Evolutionary conservation across 768 basidiomycete species (phyloP).

Genomic region (Boletales sp.): DNA sequence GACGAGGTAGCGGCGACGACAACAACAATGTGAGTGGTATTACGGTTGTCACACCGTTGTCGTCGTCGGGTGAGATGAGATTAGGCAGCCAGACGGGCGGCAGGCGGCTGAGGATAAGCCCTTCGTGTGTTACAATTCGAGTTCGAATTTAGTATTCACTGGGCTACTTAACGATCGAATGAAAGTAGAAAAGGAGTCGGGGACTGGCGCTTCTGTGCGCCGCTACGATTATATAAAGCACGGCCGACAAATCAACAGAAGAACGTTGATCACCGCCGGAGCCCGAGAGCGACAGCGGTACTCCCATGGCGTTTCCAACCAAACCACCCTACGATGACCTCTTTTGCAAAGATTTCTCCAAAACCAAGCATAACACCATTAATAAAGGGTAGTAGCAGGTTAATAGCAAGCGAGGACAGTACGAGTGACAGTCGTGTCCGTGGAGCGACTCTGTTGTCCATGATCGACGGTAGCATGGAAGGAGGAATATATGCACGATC

Average conservation of each 20-base stretch:
- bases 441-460: conserved; percentile 62
- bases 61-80: too few relatives aligned
- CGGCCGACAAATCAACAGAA: background rate
- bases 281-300: conserved; percentile 22
- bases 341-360: conserved; percentile 88
- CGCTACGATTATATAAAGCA: conserved; percentile 2
- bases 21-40: too few relatives aligned
- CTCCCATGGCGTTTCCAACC: conserved; percentile 39
- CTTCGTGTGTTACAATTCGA: too few relatives aligned
- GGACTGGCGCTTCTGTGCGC: too few relatives aligned
- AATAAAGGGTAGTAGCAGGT: conserved; percentile 81
- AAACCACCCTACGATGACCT: conserved; percentile 56
- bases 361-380: conserved; percentile 98
- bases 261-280: conserved; percentile 15
- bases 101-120: too few relatives aligned
- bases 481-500: conserved; percentile 25
- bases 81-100: too few relatives aligned
- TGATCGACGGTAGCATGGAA: conserved; percentile 65
- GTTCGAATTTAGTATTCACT: too few relatives aligned
- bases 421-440: conserved; percentile 68
- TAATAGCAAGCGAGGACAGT: conserved; percentile 75
- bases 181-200: too few relatives aligned
- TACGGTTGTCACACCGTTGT: too few relatives aligned
- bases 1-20: too few relatives aligned
- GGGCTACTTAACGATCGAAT: too few relatives aligned